Conservation (phyloP, 495 filamentous ascomycete genomes). For the Aspergillus ostianus region DNA sequence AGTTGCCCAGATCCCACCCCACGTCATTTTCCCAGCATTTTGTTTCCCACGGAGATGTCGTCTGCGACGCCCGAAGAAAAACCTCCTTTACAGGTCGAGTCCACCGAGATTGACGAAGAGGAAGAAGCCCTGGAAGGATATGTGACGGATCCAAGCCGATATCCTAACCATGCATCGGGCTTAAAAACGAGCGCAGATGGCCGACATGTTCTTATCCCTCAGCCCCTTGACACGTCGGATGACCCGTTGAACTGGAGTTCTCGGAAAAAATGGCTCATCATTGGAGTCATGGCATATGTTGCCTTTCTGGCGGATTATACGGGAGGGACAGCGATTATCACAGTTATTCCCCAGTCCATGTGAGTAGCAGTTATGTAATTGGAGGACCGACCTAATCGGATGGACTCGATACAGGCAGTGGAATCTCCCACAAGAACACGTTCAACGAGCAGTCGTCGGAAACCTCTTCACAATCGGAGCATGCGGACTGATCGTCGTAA, state of each 20-base stretch:
- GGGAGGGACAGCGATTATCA: slow-evolving; percentile 52
- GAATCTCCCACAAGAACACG: slow-evolving; percentile 45
- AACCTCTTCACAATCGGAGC: slow-evolving; percentile 59
- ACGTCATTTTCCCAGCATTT: no score
- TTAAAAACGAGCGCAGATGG: slow-evolving; percentile 26
- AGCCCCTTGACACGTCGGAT: slow-evolving; percentile 53
- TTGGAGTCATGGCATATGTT: slow-evolving; percentile 50
- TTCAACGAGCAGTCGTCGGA: slow-evolving; percentile 55
- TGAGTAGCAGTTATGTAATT: slow-evolving; percentile 9
- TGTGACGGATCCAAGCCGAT: slow-evolving; percentile 19
- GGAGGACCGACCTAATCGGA: neutral
- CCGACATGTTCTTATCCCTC: slow-evolving; percentile 55
- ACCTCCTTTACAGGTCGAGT: neutral
- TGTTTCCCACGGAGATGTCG: neutral
- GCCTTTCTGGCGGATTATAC: slow-evolving; percentile 60
- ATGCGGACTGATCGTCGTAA: slow-evolving; percentile 55
- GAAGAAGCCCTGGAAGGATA: slow-evolving; percentile 27
- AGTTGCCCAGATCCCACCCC: no score
- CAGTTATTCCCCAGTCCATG: slow-evolving; percentile 51
- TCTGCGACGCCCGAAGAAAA: neutral
- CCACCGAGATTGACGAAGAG: slow-evolving; percentile 8
- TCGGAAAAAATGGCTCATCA: slow-evolving; percentile 52
- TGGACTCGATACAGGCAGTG: slow-evolving; percentile 31
- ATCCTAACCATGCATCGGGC: slow-evolving; percentile 10
- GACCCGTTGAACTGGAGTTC: slow-evolving; percentile 62